phyloP scores from a whole-genome alignment of 2,329 filamentous ascomycete species.

The Pyricularia grisea region DNA sequence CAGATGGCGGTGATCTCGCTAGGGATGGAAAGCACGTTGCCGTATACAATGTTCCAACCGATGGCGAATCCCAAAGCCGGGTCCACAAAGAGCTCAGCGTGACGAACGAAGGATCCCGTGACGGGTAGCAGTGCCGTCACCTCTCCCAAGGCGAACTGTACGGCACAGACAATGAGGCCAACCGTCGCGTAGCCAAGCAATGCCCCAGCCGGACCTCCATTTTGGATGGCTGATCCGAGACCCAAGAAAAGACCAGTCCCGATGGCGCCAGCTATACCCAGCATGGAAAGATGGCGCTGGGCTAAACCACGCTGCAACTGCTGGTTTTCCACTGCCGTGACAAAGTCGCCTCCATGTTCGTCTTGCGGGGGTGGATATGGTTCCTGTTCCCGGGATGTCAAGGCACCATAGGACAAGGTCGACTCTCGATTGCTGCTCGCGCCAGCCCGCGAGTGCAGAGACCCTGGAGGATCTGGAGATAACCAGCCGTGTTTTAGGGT shows the following conservation, averaged over 20 bases:
- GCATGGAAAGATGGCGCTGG: conserved; percentile 40
- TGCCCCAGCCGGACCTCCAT: conserved; percentile 13
- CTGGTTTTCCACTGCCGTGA: conserved; percentile 5
- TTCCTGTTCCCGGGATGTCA: neutral
- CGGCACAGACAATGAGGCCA: conserved; percentile 21
- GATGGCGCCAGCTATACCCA: conserved; percentile 36
- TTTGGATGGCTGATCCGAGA: conserved; percentile 11
- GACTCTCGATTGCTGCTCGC: neutral
- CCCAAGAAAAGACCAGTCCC: conserved; percentile 28
- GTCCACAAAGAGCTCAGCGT: conserved; percentile 51
- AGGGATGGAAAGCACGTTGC: conserved; percentile 22
- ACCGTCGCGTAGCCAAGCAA: conserved; percentile 25
- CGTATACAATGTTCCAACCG: conserved; percentile 30
- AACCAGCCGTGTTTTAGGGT: neutral
- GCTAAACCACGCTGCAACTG: conserved; percentile 20
- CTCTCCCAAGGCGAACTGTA: conserved; percentile 24
- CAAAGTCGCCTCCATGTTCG: conserved; percentile 1
- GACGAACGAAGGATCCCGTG: conserved; percentile 30
- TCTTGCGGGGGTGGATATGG: neutral
- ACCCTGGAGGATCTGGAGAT: neutral
- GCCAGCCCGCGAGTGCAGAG: neutral
- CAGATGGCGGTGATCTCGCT: conserved; percentile 49
- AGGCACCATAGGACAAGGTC: neutral
- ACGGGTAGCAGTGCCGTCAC: conserved; percentile 25
- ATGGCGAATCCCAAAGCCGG: conserved; percentile 45